Base-by-base conservation (phyloP, 2,329 filamentous ascomycete genomes). In the Verticillium nonalfalfae region DNA sequence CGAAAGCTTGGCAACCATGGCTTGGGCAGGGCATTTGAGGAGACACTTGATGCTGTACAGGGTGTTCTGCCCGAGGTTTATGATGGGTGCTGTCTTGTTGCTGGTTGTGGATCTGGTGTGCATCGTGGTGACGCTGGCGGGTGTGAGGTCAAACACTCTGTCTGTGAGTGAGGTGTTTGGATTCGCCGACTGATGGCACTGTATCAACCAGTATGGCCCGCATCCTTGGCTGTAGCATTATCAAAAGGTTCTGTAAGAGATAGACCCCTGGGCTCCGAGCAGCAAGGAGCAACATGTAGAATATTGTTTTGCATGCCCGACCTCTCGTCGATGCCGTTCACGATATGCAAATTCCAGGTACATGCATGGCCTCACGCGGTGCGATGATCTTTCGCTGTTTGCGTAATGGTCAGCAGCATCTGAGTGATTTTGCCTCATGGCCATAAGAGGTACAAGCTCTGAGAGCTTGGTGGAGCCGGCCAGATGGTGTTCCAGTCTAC, bases 1-100 rank as follows among this genome's bases (percentile, higher is more conserved):
- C 9, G 85, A 97, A 71, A 89, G 89, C 34, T 76, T 97, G 26
- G 91, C 92, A 0, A 97, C 93, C 4, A 96, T 95, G 68, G 86
- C 90, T 73, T 97, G 94, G 89, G 91, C 94, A 0, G 93, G 91
- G 1, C 88, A 92, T 77, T 77, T 99, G 69, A 83, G 95, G 60
- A 83, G 95, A 59, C 95, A 99, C 78, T 81, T 99, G 65, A 99
- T 99, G 95, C 83, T 99, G 35, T 99, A 95, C 76, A 85, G 95
- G 52, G 92, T 99, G 54, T 99, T 99, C 71, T 89, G 85, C 76
- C 95, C 95, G 56, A 80, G 94, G 34, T 99, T 94, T 77, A 91
- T 99, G 89, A 84, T 91, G 72, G 92, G 89, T 0, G 88, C 87
- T 0, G 76, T 84, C 3, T 83, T 90, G 58, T 73, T 98, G 62